These are phyloP conservation scores for Emmonsiellopsis sp. DNA, from an alignment of 2,329 filamentous ascomycete species.

Conservation along the genomic window DNA sequence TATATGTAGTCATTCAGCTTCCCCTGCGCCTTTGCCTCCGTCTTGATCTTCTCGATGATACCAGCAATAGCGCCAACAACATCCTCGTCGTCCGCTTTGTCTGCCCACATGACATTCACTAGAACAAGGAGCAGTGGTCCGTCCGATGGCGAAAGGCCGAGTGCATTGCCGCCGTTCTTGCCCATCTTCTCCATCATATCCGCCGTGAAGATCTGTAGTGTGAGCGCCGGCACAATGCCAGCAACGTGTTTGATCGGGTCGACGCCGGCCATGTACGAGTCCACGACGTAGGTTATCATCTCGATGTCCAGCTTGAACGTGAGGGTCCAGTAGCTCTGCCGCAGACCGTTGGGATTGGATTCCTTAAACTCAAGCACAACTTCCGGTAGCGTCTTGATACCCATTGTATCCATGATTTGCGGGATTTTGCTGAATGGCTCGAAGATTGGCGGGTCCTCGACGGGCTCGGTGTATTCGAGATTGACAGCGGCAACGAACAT, in stretches of 20 bases:
- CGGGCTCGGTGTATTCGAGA: conserved; percentile 30
- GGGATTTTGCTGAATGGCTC: conserved; percentile 16
- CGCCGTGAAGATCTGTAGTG: conserved; percentile 26
- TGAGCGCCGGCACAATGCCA: conserved; percentile 18
- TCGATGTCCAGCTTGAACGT: conserved; percentile 23
- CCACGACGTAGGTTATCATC: conserved; percentile 17
- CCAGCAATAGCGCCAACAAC: conserved; percentile 18
- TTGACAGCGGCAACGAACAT: conserved; percentile 22
- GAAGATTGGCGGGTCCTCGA: conserved; percentile 23
- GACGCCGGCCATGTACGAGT: conserved; percentile 18
- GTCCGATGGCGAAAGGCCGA: conserved; percentile 21
- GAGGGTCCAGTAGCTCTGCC: conserved; percentile 25
- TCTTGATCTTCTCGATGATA: conserved; percentile 20
- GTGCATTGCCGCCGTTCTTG: conserved; percentile 26
- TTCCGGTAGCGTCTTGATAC: conserved; percentile 20
- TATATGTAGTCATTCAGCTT: conserved; percentile 31
- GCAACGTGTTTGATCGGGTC: conserved; percentile 13
- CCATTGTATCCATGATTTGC: conserved; percentile 21
- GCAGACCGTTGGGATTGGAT: conserved; percentile 24
- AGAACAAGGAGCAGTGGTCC: conserved; percentile 21
- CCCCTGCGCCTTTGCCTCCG: conserved; percentile 20
- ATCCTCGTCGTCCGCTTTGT: conserved; percentile 23
- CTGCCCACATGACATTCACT: conserved; percentile 22
- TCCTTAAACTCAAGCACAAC: conserved; percentile 27
- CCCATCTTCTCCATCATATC: conserved; percentile 21